Percentiles rank a stretch among this genome's conserved stretches.
phyloP scores from a whole-genome alignment of 2,329 filamentous ascomycete species.

The Phyllosticta paracitricarpa region DNA sequence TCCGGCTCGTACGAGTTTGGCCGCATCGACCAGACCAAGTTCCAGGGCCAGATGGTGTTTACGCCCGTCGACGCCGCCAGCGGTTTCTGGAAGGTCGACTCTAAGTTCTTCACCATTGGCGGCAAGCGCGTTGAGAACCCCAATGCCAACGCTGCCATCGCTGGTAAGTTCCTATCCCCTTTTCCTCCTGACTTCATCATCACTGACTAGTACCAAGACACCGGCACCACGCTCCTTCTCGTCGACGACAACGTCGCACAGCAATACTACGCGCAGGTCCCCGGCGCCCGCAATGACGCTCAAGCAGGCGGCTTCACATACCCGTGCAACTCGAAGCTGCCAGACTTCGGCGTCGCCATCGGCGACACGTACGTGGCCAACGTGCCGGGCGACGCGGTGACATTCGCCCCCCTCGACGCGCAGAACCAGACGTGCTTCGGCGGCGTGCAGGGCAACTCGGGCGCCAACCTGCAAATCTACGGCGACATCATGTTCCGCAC shows the following conservation, averaged over 20 bases:
- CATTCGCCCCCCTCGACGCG: slow-evolving; percentile 27
- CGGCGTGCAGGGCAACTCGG: slow-evolving; percentile 51
- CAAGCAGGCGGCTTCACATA: slow-evolving; percentile 34
- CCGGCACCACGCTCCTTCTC: slow-evolving; percentile 54
- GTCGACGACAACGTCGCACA: slow-evolving; percentile 44
- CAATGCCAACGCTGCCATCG: slow-evolving; percentile 33
- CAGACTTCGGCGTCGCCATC: slow-evolving; percentile 43
- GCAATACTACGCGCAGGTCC: slow-evolving; percentile 35
- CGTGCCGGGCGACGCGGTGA: slow-evolving; percentile 38
- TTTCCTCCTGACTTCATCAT: neutral
- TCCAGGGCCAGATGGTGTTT: slow-evolving; percentile 52
- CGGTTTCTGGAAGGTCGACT: slow-evolving; percentile 62
- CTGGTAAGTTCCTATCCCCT: slow-evolving; percentile 14
- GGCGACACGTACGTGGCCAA: slow-evolving; percentile 48
- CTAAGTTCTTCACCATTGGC: slow-evolving; percentile 47
- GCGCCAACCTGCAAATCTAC: slow-evolving; percentile 48
- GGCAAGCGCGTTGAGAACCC: slow-evolving; percentile 47
- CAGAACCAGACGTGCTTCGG: slow-evolving; percentile 52
- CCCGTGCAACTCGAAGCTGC: slow-evolving; percentile 32
- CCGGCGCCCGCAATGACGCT: slow-evolving; percentile 26
- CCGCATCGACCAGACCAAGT: slow-evolving; percentile 53
- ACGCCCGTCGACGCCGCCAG: slow-evolving; percentile 49
- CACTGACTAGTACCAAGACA: slow-evolving; percentile 22
- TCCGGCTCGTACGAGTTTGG: slow-evolving; percentile 66
- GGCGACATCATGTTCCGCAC: slow-evolving; percentile 54